A percentile compares a stretch with the other conserved stretches of the same genome.
Evolutionary conservation across 2,329 filamentous ascomycete genomes (phyloP).

Genomic region (Ophiocordyceps camponoti-saundersi): DNA sequence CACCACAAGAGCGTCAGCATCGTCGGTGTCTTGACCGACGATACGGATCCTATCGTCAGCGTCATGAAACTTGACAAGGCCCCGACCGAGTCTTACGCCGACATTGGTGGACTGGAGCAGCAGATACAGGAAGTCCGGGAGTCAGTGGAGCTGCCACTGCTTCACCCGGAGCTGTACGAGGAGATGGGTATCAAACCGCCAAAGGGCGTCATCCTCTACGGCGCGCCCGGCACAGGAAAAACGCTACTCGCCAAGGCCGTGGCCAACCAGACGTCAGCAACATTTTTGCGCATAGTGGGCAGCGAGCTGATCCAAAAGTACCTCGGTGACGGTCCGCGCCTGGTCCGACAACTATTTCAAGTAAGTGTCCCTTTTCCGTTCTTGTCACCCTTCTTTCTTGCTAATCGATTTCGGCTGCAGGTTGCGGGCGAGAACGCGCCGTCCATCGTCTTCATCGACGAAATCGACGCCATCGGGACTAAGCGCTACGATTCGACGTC

Average conservation of each 20-base stretch:
- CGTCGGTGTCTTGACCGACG: conserved; percentile 90
- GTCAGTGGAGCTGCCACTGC: conserved; percentile 83
- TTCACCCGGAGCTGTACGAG: conserved; percentile 95
- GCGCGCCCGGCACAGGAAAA: conserved; percentile 92
- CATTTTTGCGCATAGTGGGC: conserved; percentile 92
- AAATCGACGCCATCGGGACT: conserved; percentile 96
- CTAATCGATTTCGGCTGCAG: conserved; percentile 24
- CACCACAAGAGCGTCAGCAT: conserved; percentile 98
- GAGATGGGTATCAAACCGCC: conserved; percentile 99
- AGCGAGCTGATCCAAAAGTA: conserved; percentile 98
- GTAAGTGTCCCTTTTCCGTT: conserved; percentile 19
- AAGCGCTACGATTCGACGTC: conserved; percentile 98
- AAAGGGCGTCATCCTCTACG: conserved; percentile 98
- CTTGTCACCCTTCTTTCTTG: background rate
- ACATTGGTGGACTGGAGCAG: conserved; percentile 87
- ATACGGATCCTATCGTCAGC: conserved; percentile 84
- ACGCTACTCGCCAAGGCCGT: conserved; percentile 92
- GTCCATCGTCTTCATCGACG: conserved; percentile 96
- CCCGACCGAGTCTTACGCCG: conserved; percentile 92
- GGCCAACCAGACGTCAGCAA: conserved; percentile 96
- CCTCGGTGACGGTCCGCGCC: conserved; percentile 81
- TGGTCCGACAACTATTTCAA: conserved; percentile 93
- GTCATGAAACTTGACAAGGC: conserved; percentile 99
- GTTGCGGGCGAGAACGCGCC: conserved; percentile 92
- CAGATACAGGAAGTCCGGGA: conserved; percentile 98